These are phyloP conservation scores for Rhododendron ovatum DNA, from an alignment of 148 eudicot genomes.

Conservation along the genomic window DNA sequence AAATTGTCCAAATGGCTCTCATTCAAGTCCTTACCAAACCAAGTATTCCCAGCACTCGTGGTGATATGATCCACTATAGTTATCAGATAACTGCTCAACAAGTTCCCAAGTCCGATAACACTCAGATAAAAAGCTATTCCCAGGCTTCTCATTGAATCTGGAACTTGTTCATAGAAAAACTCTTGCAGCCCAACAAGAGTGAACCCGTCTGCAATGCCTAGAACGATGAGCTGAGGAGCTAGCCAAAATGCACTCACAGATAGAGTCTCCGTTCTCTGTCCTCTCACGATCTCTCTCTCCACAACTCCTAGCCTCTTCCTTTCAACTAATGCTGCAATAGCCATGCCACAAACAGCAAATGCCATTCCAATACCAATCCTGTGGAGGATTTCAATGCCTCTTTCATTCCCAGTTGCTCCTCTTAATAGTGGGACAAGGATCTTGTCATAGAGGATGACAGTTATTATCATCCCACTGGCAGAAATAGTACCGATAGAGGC, in stretches of 20 bases:
- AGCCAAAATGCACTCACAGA: slow-evolving; percentile 11
- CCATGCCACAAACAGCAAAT: neutral
- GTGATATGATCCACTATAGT: slow-evolving; percentile 10
- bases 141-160: slow-evolving; percentile 20
- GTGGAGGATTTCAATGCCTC: slow-evolving; percentile 17
- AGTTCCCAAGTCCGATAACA: slow-evolving; percentile 13
- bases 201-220: slow-evolving; percentile 18
- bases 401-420: slow-evolving; percentile 12
- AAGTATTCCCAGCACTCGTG: slow-evolving; percentile 7
- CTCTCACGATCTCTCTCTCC: neutral
- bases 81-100: slow-evolving; percentile 17
- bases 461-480: slow-evolving; percentile 4
- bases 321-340: slow-evolving; percentile 5
- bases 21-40: slow-evolving; percentile 13
- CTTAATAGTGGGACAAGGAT: slow-evolving; percentile 9
- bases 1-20: slow-evolving; percentile 15
- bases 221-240: slow-evolving; percentile 9
- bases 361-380: slow-evolving; percentile 15
- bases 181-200: slow-evolving; percentile 20
- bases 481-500: slow-evolving; percentile 7
- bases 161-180: slow-evolving; percentile 19
- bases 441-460: slow-evolving; percentile 11
- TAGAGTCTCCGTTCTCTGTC: neutral
- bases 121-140: slow-evolving; percentile 13
- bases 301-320: slow-evolving; percentile 2